Conservation (phyloP, 1,139 yeast genomes). For the Geotrichum siamense region DNA sequence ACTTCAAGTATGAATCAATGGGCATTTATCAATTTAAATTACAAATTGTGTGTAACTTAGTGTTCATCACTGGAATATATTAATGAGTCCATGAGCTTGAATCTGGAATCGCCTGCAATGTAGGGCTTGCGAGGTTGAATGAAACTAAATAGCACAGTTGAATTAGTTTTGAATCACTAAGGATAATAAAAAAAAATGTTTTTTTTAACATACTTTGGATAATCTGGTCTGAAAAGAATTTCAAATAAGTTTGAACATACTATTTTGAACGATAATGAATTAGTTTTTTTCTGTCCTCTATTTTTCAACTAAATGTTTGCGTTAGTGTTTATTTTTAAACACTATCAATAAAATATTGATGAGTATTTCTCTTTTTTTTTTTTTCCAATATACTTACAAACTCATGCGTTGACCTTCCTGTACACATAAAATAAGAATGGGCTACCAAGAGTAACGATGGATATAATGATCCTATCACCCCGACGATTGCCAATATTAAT, state of each 20-base stretch:
- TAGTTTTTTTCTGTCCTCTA: conserved; percentile 1
- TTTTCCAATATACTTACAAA: conserved; percentile 7
- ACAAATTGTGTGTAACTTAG: too few relatives aligned
- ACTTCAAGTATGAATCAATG: too few relatives aligned
- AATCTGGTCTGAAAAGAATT: conserved; percentile 18
- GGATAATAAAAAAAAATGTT: background rate
- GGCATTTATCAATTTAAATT: too few relatives aligned
- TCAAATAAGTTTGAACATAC: conserved; percentile 16
- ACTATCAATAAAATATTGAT: too few relatives aligned
- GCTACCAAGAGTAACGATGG: conserved; percentile 9
- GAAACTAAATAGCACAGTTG: conserved; percentile 14
- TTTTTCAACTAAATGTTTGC: conserved; percentile 3
- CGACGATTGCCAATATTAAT: conserved; percentile 14
- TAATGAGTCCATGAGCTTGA: conserved; percentile 14
- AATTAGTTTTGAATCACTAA: too few relatives aligned
- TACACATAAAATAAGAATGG: conserved; percentile 15
- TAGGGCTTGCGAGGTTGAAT: conserved; percentile 17
- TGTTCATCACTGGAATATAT: too few relatives aligned
- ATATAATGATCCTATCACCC: conserved; percentile 11
- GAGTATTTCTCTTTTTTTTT: too few relatives aligned
- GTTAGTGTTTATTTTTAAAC: background rate
- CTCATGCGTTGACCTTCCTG: conserved; percentile 17
- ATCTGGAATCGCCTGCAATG: conserved; percentile 18
- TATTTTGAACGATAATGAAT: conserved; percentile 14
- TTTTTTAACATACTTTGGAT: conserved; percentile 17